Conservation (phyloP, 2,329 filamentous ascomycete genomes). For the Juglanconis oblonga region DNA sequence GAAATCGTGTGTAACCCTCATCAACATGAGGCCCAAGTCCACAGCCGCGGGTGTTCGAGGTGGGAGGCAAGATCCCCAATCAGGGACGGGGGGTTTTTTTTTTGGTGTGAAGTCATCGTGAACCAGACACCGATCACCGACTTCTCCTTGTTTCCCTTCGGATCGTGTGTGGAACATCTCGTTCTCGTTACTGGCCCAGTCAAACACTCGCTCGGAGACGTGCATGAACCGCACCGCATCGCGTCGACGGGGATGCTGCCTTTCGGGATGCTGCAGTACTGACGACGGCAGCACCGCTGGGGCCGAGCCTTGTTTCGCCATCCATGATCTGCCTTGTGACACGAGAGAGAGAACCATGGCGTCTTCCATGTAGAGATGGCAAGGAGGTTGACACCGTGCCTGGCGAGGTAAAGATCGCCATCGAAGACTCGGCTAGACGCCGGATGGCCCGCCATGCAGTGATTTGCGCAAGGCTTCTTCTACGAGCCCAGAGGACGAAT, state of each 20-base stretch:
- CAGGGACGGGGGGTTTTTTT: too few species aligned
- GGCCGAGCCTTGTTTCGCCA: background rate
- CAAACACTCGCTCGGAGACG: too few species aligned
- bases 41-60: background rate
- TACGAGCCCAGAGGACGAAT: background rate
- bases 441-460: background rate
- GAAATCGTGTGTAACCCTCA: background rate
- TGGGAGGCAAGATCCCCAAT: too few species aligned
- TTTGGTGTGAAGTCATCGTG: too few species aligned
- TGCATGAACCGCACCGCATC: too few species aligned
- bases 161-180: too few species aligned
- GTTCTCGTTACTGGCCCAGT: too few species aligned
- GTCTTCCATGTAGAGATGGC: background rate
- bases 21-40: too few species aligned
- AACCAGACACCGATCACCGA: too few species aligned
- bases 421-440: background rate
- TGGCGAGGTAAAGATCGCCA: too few species aligned
- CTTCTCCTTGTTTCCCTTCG: too few species aligned
- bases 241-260: too few species aligned
- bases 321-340: background rate
- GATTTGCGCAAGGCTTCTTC: background rate
- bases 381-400: background rate
- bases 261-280: background rate
- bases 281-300: background rate
- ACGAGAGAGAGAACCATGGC: background rate